Percentiles rank a stretch among this genome's conserved stretches.
Evolutionary conservation across 1,139 yeast genomes (phyloP).

Genomic region (Arxiozyma bovina): DNA sequence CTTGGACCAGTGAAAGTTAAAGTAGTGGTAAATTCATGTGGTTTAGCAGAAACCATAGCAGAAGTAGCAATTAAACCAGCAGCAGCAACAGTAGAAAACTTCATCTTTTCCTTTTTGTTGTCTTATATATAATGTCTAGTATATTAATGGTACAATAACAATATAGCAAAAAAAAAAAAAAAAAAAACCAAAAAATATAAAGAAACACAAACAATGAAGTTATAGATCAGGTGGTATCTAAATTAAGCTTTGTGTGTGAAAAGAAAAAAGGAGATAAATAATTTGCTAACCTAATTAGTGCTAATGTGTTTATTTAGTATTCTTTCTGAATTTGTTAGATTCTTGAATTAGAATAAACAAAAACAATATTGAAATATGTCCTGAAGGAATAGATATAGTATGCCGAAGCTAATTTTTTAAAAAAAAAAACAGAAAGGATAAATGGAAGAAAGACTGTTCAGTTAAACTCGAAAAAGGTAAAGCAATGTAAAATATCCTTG

Average conservation of each 20-base stretch:
- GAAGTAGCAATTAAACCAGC: conserved; percentile 30
- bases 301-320: background rate
- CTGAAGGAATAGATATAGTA: background rate
- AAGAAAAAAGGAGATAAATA: background rate
- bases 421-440: too few relatives aligned
- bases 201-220: too few relatives aligned
- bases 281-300: background rate
- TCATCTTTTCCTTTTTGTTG: conserved; percentile 26
- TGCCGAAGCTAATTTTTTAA: background rate
- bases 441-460: background rate
- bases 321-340: background rate
- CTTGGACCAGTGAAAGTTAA: conserved; percentile 16
- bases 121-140: background rate
- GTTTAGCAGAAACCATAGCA: conserved; percentile 24
- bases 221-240: too few relatives aligned
- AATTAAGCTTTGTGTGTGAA: too few relatives aligned
- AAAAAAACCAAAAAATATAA: too few relatives aligned
- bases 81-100: conserved; percentile 31
- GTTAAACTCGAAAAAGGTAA: too few relatives aligned
- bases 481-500: background rate
- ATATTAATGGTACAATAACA: background rate
- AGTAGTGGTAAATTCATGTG: conserved; percentile 15
- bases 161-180: background rate
- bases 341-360: background rate
- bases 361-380: background rate